Evolutionary conservation across 169 alveolate species (phyloP), one percentile per base, ranked within the genome.

Genomic region (Prorocentrum cordatum): DNA sequence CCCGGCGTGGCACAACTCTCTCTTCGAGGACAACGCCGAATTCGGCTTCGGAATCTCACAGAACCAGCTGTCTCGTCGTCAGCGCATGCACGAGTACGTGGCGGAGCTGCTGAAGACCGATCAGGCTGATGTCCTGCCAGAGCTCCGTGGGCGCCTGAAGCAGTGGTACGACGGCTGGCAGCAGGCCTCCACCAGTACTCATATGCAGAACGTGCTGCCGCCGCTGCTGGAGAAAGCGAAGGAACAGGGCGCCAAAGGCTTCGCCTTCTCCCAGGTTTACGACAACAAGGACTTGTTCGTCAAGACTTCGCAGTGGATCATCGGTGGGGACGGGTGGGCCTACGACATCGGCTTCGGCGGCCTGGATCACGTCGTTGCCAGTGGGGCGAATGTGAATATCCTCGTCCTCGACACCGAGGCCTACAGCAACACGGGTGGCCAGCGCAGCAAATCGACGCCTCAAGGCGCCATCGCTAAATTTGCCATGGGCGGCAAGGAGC

Each of bases 1-100:
- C n/a, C 95, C 95, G 1, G 95, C 95, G 22, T 93, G 95, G 95
- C 94, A 93, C 61, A 87, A 91, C 72, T 93, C 95, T 18, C 92
- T 93, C 20, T 93, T 93, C 80, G 95, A 93, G 80, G 95, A 93
- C 89, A 92, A 92, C 50, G 95, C 95, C 27, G 95, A 93, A 86
- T 93, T 82, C 82, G 95, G 95, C 38, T 83, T 92, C 62, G 95
- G 95, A 31, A 70, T 83, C 5, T 92, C 93, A n/a, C 73, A 67
- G 61, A 66, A 83, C 22, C 86, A 92, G 62, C n/a, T n/a, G n/a
- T n/a, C n/a, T n/a, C 67, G 93, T 5, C 58, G 82, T 5, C 58
- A 36, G 33, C 22, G 50, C 26, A 33, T 70, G 36, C 24, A 70
- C 62, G 91, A 70, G 38, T n/a, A n/a, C n/a, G n/a, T n/a, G n/a